Percentiles rank a stretch among this genome's conserved stretches.
phyloP scores from a whole-genome alignment of 75 land plant species.

The Cryptomeria japonica region DNA sequence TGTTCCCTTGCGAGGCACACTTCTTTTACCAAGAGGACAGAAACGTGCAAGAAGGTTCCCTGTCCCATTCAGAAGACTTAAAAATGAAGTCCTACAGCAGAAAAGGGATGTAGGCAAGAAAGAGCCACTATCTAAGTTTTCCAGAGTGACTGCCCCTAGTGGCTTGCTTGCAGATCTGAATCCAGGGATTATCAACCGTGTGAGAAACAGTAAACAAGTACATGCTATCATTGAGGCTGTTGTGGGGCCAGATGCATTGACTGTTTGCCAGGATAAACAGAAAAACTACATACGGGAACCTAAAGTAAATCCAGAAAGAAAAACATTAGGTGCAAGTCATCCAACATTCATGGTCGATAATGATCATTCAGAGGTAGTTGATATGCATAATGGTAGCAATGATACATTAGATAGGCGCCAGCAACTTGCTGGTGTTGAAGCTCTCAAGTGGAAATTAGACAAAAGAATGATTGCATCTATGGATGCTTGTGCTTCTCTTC shows the following conservation, averaged over 20 bases:
- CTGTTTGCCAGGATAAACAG: neutral
- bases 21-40: slow-evolving; percentile 13
- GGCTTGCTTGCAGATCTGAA: slow-evolving; percentile 76
- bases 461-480: neutral
- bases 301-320: neutral
- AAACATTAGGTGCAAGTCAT: neutral
- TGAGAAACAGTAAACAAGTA: slow-evolving; percentile 82
- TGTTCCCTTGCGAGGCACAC: slow-evolving; percentile 8
- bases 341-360: neutral
- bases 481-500: neutral
- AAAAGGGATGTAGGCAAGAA: slow-evolving; percentile 50
- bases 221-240: slow-evolving; percentile 72
- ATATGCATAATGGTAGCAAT: neutral
- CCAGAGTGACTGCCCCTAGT: slow-evolving; percentile 70
- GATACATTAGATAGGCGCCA: neutral
- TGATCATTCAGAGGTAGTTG: slow-evolving; percentile 11
- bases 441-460: neutral
- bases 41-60: slow-evolving; percentile 2
- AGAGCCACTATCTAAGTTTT: slow-evolving; percentile 60
- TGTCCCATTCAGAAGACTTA: slow-evolving; percentile 8
- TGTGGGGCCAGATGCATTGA: slow-evolving; percentile 35
- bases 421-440: neutral
- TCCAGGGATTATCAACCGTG: slow-evolving; percentile 85
- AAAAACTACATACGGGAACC: neutral
- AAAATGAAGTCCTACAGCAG: slow-evolving; percentile 30